phyloP scores from a whole-genome alignment of 495 filamentous ascomycete genomes.

The Cercophora scortea region DNA sequence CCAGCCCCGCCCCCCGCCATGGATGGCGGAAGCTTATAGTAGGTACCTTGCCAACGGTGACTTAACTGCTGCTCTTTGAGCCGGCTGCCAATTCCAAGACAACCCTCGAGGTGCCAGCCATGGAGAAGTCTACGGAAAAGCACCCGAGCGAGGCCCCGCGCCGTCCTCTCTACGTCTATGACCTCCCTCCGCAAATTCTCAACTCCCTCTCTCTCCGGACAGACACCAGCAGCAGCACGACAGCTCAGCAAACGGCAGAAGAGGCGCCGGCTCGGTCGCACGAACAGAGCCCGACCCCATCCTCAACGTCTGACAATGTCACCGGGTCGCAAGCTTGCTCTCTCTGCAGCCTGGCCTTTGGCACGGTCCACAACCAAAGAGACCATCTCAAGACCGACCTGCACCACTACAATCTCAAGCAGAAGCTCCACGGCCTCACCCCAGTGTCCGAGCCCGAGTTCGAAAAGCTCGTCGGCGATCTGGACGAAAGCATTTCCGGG shows the following conservation, averaged over 20 bases:
- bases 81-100: no score
- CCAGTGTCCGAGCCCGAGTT: conserved; percentile 74
- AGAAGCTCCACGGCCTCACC: conserved; percentile 62
- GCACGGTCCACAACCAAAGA: conserved; percentile 71
- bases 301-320: conserved; percentile 20
- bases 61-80: no score
- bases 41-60: no score
- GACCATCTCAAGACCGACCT: conserved; percentile 85
- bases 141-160: conserved; percentile 29
- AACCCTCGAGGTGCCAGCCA: no score
- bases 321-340: conserved; percentile 69
- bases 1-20: no score
- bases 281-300: conserved; percentile 30
- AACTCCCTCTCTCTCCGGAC: conserved; percentile 56
- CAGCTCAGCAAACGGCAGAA: conserved; percentile 17
- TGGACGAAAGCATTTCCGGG: conserved; percentile 89
- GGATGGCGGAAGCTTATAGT: no score
- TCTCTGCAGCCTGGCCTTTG: conserved; percentile 66
- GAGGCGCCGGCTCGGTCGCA: conserved; percentile 12
- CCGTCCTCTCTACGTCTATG: conserved; percentile 59
- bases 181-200: conserved; percentile 74
- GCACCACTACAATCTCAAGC: conserved; percentile 90
- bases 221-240: conserved; percentile 24
- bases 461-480: conserved; percentile 68
- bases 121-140: conserved; percentile 16